Base-by-base conservation (phyloP, 129 eudicot genomes). In the Glebionis coronaria region DNA sequence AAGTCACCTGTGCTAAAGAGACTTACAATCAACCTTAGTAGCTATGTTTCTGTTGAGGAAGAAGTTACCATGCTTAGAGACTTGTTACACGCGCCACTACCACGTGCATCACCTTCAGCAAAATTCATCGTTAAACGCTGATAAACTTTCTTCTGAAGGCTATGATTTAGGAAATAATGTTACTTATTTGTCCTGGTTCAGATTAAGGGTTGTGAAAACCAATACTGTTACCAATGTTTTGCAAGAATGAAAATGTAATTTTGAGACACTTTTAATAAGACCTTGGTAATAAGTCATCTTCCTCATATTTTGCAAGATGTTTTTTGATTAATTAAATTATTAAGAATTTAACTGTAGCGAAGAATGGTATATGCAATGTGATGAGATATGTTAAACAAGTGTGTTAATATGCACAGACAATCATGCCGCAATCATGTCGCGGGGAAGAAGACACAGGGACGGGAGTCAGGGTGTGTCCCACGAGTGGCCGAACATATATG, bases 31-130 rank as follows among this genome's bases (percentile, higher is more conserved):
- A 10, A 67, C 25, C 29, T 55, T 55, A 0, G 18, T 20, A 13
- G 3, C 7, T 0, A n/a, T 5, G 35, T 21, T 44, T 4, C 23
- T 16, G 71, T 38, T 50, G 28, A n/a, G 20, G 44, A 51, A n/a
- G 47, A 40, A 67, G 16, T 28, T n/a, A 16, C 29, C 27, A 28
- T 67, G 71, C 29, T 28, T 31, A 67, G 25, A 50, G 60, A 49
- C 18, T 13, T 67, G 47, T n/a, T 67, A 67, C 18, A 8, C 3
- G 9, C 3, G 4, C 63, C 9, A 50, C 52, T 49, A 14, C 46
- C 42, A 13, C 50, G 60, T 13, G 71, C 71, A 50, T 67, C 61
- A 49, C 29, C 61, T 31, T 28, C 21, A 8, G 71, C 61, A 50
- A 28, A 49, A 6, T 11, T 67, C 15, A 29, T 50, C 60, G 28